phyloP scores from a whole-genome alignment of 1,139 yeast species.

The Suhomyces choctaworum region DNA sequence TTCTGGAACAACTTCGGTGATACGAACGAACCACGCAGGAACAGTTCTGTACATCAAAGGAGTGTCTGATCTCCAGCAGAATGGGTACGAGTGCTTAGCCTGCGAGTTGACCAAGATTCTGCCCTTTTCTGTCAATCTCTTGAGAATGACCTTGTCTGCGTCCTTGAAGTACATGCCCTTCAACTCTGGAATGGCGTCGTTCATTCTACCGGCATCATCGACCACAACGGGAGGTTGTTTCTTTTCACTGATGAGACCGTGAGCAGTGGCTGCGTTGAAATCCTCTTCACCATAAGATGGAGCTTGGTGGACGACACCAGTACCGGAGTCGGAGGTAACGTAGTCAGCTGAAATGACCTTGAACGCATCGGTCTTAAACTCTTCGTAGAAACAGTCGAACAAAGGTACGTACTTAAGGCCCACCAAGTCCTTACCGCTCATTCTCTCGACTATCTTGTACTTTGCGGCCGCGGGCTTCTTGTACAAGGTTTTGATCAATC shows the following conservation, averaged over 20 bases:
- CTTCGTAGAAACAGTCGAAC: constrained; percentile 75
- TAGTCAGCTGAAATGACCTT: constrained; percentile 78
- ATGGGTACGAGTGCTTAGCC: constrained; percentile 94
- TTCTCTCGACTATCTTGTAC: constrained; percentile 74
- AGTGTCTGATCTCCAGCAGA: constrained; percentile 99
- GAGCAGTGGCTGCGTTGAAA: constrained; percentile 75
- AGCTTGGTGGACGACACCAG: constrained; percentile 98
- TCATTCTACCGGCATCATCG: constrained; percentile 87
- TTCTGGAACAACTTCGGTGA: constrained; percentile 80
- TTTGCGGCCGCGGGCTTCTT: constrained; percentile 93
- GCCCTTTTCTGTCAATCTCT: constrained; percentile 75
- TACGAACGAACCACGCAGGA: constrained; percentile 98
- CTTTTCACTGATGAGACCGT: constrained; percentile 72
- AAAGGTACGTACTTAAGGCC: constrained; percentile 82
- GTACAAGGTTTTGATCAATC: constrained; percentile 77
- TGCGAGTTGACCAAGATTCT: constrained; percentile 75
- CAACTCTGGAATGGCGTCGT: constrained; percentile 69
- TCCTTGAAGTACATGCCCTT: constrained; percentile 90
- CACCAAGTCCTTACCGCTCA: constrained; percentile 75
- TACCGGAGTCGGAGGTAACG: constrained; percentile 94
- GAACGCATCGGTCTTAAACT: constrained; percentile 76
- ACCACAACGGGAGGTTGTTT: constrained; percentile 87
- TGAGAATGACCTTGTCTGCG: constrained; percentile 90
- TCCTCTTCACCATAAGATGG: constrained; percentile 99
- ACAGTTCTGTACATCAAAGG: constrained; percentile 94